Base-by-base conservation (phyloP, 306 rosid genomes). In the Acacia acuminata region DNA sequence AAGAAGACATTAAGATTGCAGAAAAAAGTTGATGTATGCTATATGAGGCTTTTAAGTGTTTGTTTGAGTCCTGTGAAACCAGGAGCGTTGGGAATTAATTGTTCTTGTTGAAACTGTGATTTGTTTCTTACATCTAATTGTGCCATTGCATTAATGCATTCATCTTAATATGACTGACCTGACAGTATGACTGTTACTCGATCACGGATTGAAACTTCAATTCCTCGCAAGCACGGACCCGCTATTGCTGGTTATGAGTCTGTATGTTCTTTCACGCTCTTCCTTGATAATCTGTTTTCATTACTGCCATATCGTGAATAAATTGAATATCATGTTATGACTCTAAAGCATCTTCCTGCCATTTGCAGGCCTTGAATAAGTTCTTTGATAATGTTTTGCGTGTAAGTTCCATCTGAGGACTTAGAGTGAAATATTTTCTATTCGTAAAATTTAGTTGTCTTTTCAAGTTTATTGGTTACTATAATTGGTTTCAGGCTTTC, bases 151-250 rank as follows among this genome's bases (percentile, higher is more conserved):
- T 77, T 78, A 13, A 70, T 34, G 61, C 53, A 71, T 69, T 79
- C 60, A 71, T 82, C 83, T 73, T 76, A 30, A 58, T 86, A 43
- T 80, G 72, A 76, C 60, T 82, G 78, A 79, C 76, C 51, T 55
- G 60, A 78, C 92, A 96, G 99, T 88, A 86, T 94, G 94, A 96
- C 98, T 70, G 82, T 86, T 79, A 94, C 97, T 72, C 98, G 94
- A 30, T 88, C 99, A 0, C 90, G 98, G 71, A 92, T 96, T 56
- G 99, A 96, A 92, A 87, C 96, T 65, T 90, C 98, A 67, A 96
- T 96, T 84, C 99, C 99, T 82, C 98, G 98, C 82, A 96, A 96
- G 87, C 98, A 96, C 82, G 99, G 99, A 71, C 93, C 96, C 78
- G 96, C 91, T 51, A 91, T 93, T 84, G 98, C 98, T 76, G 99